A percentile compares a stretch with the other conserved stretches of the same genome.
phyloP scores from a whole-genome alignment of 352 stramenopile genomes.

The Phytopythium kandeliae region DNA sequence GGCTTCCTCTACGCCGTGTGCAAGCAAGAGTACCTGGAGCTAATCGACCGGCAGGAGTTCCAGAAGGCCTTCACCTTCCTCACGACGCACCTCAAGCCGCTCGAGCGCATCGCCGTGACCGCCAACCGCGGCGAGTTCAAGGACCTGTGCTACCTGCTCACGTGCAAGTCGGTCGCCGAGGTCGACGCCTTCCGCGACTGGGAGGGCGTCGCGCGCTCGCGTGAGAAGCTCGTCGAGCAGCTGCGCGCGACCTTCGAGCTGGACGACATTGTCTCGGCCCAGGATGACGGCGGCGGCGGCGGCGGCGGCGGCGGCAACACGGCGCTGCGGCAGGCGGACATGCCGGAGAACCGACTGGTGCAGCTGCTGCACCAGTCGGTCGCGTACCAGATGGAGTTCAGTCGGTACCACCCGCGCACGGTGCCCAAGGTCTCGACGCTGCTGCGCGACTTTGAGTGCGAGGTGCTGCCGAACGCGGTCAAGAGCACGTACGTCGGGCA shows the following conservation, averaged over 20 bases:
- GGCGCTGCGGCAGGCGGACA: slow-evolving; percentile 13
- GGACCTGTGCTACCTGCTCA: slow-evolving; percentile 86
- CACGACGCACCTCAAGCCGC: slow-evolving; percentile 82
- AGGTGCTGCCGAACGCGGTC: slow-evolving; percentile 80
- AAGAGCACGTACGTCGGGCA: slow-evolving; percentile 85
- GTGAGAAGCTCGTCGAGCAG: slow-evolving; percentile 84
- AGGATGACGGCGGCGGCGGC: slow-evolving; percentile 21
- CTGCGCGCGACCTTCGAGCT: slow-evolving; percentile 77
- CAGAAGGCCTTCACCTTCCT: slow-evolving; percentile 89
- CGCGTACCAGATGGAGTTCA: slow-evolving; percentile 89
- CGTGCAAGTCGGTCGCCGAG: slow-evolving; percentile 83
- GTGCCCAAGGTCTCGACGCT: slow-evolving; percentile 82
- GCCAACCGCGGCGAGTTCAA: slow-evolving; percentile 84
- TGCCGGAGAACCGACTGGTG: slow-evolving; percentile 74
- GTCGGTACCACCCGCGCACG: slow-evolving; percentile 80
- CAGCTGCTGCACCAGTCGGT: slow-evolving; percentile 81
- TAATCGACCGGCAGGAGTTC: slow-evolving; percentile 86
- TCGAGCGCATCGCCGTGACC: slow-evolving; percentile 74
- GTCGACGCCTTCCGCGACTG: slow-evolving; percentile 81
- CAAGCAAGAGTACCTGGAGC: slow-evolving; percentile 87
- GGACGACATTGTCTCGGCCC: slow-evolving; percentile 57
- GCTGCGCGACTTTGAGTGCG: slow-evolving; percentile 82
- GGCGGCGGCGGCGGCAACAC: slow-evolving; percentile 6
- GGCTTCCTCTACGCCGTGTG: slow-evolving; percentile 86
- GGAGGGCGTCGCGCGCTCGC: slow-evolving; percentile 69